Conservation (phyloP, 495 filamentous ascomycete species). For the Hyphodiscus hymeniophilus region DNA sequence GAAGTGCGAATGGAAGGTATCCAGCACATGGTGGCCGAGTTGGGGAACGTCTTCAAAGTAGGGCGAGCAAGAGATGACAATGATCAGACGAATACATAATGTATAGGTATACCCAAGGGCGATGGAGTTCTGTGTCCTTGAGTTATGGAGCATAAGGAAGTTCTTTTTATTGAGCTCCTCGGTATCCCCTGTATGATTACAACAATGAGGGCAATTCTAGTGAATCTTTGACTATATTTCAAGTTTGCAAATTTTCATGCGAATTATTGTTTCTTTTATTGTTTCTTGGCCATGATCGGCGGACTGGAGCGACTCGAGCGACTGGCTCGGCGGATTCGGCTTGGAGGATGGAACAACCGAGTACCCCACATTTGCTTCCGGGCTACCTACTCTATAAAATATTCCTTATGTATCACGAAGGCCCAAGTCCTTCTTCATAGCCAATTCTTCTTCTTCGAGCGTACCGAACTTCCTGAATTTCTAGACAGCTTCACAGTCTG, state of each 20-base stretch:
- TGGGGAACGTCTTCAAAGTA: slow-evolving; percentile 5
- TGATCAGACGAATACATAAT: slow-evolving; percentile 3
- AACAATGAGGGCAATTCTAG: too few species aligned
- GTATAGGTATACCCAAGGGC: neutral
- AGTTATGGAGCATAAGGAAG: slow-evolving; percentile 8
- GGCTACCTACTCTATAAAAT: too few species aligned
- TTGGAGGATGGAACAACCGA: too few species aligned
- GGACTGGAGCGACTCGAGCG: too few species aligned
- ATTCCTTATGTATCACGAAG: too few species aligned
- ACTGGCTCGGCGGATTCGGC: too few species aligned
- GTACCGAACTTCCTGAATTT: neutral
- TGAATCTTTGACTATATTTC: too few species aligned
- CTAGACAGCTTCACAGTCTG: neutral
- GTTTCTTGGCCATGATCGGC: too few species aligned
- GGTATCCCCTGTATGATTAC: neutral
- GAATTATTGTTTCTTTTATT: too few species aligned
- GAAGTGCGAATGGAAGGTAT: slow-evolving; percentile 11
- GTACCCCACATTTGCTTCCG: too few species aligned
- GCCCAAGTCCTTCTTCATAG: too few species aligned
- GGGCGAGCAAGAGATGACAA: slow-evolving; percentile 4
- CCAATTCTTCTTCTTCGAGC: neutral
- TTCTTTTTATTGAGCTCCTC: neutral
- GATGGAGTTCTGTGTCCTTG: neutral
- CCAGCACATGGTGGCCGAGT: slow-evolving; percentile 2
- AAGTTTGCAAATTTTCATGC: too few species aligned